Evolutionary conservation across 2,329 filamentous ascomycete genomes (phyloP).

Genomic region (Penicillium sp.): DNA sequence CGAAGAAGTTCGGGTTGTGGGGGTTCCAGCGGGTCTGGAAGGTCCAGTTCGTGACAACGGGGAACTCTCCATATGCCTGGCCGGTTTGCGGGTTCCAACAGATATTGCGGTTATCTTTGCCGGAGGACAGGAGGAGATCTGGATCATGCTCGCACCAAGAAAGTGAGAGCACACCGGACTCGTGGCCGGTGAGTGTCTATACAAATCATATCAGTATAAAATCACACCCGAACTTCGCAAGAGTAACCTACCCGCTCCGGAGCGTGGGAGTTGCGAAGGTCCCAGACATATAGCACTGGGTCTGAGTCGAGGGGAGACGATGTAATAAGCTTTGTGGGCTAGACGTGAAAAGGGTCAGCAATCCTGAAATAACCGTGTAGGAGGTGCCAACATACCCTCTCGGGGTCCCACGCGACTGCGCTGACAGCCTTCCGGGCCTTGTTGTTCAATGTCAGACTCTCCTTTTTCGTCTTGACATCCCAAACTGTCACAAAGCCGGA

Average conservation of each 20-base stretch:
- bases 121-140: slow-evolving; percentile 84
- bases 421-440: slow-evolving; percentile 87
- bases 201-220: slow-evolving; percentile 16
- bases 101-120: slow-evolving; percentile 93
- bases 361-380: neutral
- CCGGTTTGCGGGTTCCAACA: slow-evolving; percentile 96
- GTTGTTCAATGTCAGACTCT: slow-evolving; percentile 90
- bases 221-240: neutral
- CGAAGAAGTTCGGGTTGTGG: slow-evolving; percentile 84
- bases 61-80: slow-evolving; percentile 84
- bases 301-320: slow-evolving; percentile 86
- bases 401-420: slow-evolving; percentile 95
- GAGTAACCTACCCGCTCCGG: slow-evolving; percentile 63
- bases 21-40: slow-evolving; percentile 95
- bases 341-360: slow-evolving; percentile 19
- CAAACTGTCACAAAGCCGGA: slow-evolving; percentile 97
- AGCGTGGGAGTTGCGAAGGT: slow-evolving; percentile 91
- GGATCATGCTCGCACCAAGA: slow-evolving; percentile 94
- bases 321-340: slow-evolving; percentile 87
- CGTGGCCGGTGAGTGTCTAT: slow-evolving; percentile 82
- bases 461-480: slow-evolving; percentile 98
- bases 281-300: slow-evolving; percentile 89
- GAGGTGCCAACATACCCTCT: slow-evolving; percentile 56
- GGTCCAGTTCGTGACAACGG: slow-evolving; percentile 98
- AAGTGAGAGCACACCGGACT: slow-evolving; percentile 87